Conservation (phyloP, 2,329 filamentous ascomycete species). For the Sclerotinia spermophila region DNA sequence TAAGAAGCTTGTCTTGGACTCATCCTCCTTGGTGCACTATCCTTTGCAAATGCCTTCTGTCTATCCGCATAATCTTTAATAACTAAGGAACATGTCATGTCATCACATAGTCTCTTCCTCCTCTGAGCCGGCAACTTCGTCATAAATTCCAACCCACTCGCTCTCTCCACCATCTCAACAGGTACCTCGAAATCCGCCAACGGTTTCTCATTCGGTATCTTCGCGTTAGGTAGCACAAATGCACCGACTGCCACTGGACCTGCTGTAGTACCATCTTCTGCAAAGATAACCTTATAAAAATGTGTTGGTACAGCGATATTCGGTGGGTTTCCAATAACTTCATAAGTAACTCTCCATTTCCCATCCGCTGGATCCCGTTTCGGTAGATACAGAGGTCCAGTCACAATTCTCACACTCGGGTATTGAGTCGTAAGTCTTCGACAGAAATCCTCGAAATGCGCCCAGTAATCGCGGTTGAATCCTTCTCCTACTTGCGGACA, state of each 20-base stretch:
- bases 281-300: slow-evolving; percentile 99
- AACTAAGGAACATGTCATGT: slow-evolving; percentile 78
- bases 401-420: slow-evolving; percentile 85
- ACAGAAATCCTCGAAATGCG: slow-evolving; percentile 97
- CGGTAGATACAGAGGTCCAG: slow-evolving; percentile 89
- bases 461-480: slow-evolving; percentile 99
- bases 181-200: slow-evolving; percentile 93
- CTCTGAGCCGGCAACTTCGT: slow-evolving; percentile 69
- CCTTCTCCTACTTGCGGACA: slow-evolving; percentile 97
- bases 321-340: slow-evolving; percentile 90
- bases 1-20: slow-evolving; percentile 33
- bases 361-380: slow-evolving; percentile 75
- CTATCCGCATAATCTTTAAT: slow-evolving; percentile 72
- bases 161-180: slow-evolving; percentile 85
- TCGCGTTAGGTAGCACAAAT: slow-evolving; percentile 91
- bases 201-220: slow-evolving; percentile 82
- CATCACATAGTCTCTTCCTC: slow-evolving; percentile 76
- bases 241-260: slow-evolving; percentile 86
- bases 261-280: slow-evolving; percentile 68
- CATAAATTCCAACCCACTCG: slow-evolving; percentile 88
- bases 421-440: slow-evolving; percentile 75
- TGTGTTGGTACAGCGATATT: slow-evolving; percentile 96
- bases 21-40: slow-evolving; percentile 28
- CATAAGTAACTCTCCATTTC: slow-evolving; percentile 94
- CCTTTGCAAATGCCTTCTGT: slow-evolving; percentile 52